These are phyloP conservation scores for Ophiosphaerella narmari DNA, from an alignment of 2,329 filamentous ascomycete species.

Conservation along the genomic window DNA sequence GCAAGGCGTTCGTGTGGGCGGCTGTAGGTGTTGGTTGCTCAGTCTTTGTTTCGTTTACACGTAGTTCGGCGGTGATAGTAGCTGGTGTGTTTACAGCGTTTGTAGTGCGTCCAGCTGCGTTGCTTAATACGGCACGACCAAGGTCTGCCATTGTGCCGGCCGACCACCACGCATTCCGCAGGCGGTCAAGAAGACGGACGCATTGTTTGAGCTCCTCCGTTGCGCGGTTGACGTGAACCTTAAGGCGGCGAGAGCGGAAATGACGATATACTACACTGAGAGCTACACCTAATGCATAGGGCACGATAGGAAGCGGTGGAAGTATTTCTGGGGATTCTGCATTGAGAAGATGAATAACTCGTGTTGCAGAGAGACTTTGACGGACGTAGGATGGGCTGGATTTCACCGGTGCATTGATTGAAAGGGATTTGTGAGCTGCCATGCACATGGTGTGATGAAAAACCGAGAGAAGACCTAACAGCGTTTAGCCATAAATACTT, in stretches of 20 bases:
- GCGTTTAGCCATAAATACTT: constrained; percentile 10
- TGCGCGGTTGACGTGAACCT: constrained; percentile 53
- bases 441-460: constrained; percentile 63
- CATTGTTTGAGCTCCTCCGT: constrained; percentile 52
- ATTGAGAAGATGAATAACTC: constrained; percentile 58
- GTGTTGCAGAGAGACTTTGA: constrained; percentile 60
- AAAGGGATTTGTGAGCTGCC: constrained; percentile 58
- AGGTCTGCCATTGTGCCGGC: constrained; percentile 53
- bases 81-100: constrained; percentile 42
- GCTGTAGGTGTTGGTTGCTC: constrained; percentile 23
- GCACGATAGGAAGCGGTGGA: constrained; percentile 59
- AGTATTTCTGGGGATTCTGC: constrained; percentile 52
- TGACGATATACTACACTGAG: constrained; percentile 63
- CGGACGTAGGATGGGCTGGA: constrained; percentile 58
- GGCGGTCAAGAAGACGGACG: constrained; percentile 49
- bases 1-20: constrained; percentile 16
- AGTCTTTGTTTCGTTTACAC: constrained; percentile 22
- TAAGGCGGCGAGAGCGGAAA: constrained; percentile 57
- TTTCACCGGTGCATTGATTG: constrained; percentile 50
- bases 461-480: constrained; percentile 56
- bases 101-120: constrained; percentile 44
- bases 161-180: constrained; percentile 52
- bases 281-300: constrained; percentile 60
- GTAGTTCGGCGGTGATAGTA: constrained; percentile 23
- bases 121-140: constrained; percentile 45